Percentiles rank a stretch among this genome's conserved stretches.
Evolutionary conservation across 225 moss, liverwort and hornwort species (phyloP).

Genomic region (Bryum argenteum): DNA sequence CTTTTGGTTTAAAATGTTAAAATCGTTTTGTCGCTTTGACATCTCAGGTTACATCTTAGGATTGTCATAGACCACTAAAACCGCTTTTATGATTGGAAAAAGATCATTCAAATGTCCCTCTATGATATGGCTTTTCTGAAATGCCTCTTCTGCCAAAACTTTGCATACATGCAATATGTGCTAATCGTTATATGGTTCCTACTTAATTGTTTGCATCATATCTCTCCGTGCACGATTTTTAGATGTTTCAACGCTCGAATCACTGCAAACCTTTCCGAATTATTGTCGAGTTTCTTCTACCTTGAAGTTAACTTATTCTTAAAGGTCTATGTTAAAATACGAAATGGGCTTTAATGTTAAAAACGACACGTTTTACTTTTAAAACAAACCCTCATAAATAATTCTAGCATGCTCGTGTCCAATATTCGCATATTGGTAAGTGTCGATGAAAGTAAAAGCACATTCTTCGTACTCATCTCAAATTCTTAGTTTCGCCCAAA

Average conservation of each 20-base stretch:
- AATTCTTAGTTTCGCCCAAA: background rate
- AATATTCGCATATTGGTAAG: background rate
- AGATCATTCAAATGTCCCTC: background rate
- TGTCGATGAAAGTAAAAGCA: background rate
- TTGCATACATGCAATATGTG: background rate
- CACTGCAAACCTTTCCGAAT: background rate
- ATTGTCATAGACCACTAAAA: background rate
- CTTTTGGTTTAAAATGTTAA: background rate
- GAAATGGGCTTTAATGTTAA: background rate
- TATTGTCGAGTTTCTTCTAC: background rate
- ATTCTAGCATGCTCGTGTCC: background rate
- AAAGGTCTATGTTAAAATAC: background rate
- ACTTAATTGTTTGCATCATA: background rate
- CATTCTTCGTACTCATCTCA: background rate
- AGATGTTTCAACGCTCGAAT: background rate
- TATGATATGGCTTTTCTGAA: background rate
- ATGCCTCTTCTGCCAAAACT: background rate
- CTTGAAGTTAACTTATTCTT: background rate
- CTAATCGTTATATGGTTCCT: background rate
- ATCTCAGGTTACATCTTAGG: too few species aligned
- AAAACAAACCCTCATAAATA: background rate
- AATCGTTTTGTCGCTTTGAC: background rate
- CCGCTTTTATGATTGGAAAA: background rate
- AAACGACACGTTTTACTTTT: background rate
- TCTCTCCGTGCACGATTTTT: background rate